Percentiles rank a stretch among this genome's conserved stretches.
Conservation (phyloP, 208 protist species). For the Wallacemonas rigidus region DNA sequence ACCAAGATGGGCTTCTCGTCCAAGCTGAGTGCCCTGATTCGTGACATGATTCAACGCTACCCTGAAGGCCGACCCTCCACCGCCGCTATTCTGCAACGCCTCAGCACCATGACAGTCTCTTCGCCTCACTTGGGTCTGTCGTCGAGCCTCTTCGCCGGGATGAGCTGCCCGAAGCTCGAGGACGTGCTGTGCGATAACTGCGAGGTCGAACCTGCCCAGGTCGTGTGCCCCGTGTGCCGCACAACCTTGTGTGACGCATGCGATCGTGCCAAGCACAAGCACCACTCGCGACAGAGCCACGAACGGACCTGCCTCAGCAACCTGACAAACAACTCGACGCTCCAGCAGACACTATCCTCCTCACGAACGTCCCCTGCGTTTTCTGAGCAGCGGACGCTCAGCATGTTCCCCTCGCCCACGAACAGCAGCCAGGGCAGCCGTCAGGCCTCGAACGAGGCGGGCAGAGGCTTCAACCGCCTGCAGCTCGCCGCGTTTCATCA, state of each 20-base stretch:
- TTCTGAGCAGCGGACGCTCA: constrained; percentile 28
- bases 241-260: constrained; percentile 63
- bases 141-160: constrained; percentile 38
- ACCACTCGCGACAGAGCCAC: constrained; percentile 62
- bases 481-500: constrained; percentile 24
- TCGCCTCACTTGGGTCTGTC: constrained; percentile 31
- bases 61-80: constrained; percentile 65
- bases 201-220: constrained; percentile 53
- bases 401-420: constrained; percentile 27
- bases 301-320: constrained; percentile 40
- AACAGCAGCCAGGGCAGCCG: constrained; percentile 17
- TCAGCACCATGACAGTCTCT: constrained; percentile 39
- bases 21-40: constrained; percentile 56
- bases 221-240: constrained; percentile 47
- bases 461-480: constrained; percentile 29
- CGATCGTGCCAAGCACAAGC: constrained; percentile 63
- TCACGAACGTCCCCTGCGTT: constrained; percentile 30
- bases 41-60: constrained; percentile 75
- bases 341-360: constrained; percentile 49
- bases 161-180: constrained; percentile 55
- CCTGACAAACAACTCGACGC: constrained; percentile 22
- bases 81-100: constrained; percentile 42
- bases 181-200: constrained; percentile 62
- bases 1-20: constrained; percentile 62
- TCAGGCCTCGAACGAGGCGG: constrained; percentile 9